A percentile compares a stretch with the other conserved stretches of the same genome.
These are phyloP conservation scores for Phytophthora litchii DNA, from an alignment of 352 stramenopile species.

Conservation along the genomic window DNA sequence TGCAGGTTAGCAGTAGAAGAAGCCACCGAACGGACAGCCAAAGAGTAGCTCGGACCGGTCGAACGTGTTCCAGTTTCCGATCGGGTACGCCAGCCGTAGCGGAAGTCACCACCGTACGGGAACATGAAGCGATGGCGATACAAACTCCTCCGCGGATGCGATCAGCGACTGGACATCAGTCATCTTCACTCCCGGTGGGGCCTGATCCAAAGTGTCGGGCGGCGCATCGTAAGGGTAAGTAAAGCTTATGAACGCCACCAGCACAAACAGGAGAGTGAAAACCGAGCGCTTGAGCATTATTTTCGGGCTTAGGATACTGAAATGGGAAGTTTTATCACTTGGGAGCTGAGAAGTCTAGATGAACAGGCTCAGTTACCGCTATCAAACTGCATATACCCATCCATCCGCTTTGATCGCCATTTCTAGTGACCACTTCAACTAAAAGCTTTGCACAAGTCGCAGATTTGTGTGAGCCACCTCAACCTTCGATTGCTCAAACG, in stretches of 20 bases:
- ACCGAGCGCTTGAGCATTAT: constrained; percentile 23
- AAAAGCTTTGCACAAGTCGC: constrained; percentile 15
- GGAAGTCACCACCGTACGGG: constrained; percentile 32
- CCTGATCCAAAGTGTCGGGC: neutral
- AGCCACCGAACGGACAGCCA: constrained; percentile 34
- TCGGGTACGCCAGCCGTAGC: constrained; percentile 48
- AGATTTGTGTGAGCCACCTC: neutral
- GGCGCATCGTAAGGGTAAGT: constrained; percentile 4
- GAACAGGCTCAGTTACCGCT: no score
- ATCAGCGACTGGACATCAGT: constrained; percentile 19
- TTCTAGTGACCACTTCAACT: constrained; percentile 9
- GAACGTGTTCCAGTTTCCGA: constrained; percentile 48
- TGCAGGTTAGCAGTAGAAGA: constrained; percentile 48
- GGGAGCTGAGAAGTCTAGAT: no score
- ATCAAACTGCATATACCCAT: no score
- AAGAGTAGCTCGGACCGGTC: constrained; percentile 40
- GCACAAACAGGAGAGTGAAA: constrained; percentile 12
- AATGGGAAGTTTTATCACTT: neutral
- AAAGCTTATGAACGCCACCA: constrained; percentile 14
- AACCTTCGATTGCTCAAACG: neutral
- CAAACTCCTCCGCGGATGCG: constrained; percentile 11
- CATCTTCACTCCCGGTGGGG: constrained; percentile 20
- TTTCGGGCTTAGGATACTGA: neutral
- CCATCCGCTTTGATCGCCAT: neutral
- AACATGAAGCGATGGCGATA: constrained; percentile 43